These are phyloP conservation scores for Solanum hybrid DNA, from an alignment of 305 asterid genomes.

Conservation along the genomic window DNA sequence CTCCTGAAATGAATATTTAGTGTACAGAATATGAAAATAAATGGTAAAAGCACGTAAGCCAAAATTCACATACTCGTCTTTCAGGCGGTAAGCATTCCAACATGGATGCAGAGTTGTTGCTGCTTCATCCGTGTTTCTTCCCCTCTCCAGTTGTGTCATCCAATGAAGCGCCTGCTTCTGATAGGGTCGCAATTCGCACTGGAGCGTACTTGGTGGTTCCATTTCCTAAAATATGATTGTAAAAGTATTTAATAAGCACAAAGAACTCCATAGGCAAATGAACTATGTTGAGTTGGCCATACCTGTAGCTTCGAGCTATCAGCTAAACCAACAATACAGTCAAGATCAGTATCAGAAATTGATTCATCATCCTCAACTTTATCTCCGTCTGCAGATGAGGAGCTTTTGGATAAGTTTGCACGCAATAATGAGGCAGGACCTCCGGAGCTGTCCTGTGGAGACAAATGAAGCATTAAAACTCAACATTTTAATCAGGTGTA, in stretches of 20 bases:
- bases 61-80: conserved; percentile 49
- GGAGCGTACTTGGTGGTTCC: conserved; percentile 82
- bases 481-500: background rate
- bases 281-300: conserved; percentile 6
- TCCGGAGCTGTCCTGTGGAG: conserved; percentile 47
- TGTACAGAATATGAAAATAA: background rate
- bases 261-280: background rate
- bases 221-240: conserved; percentile 52
- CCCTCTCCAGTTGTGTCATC: conserved; percentile 88
- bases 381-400: conserved; percentile 38
- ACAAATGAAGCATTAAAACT: conserved; percentile 14
- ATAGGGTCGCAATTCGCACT: conserved; percentile 87
- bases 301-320: conserved; percentile 76
- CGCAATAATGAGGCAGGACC: conserved; percentile 41
- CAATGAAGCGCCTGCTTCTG: conserved; percentile 98
- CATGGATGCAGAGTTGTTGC: conserved; percentile 83
- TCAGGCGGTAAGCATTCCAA: conserved; percentile 90
- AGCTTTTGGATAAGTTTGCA: conserved; percentile 30
- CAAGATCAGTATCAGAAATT: conserved; percentile 85
- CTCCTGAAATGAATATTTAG: conserved; percentile 47
- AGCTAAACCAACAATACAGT: conserved; percentile 80
- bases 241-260: conserved; percentile 11
- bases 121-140: conserved; percentile 57
- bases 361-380: conserved; percentile 62
- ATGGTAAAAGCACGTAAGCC: conserved; percentile 5